phyloP scores from a whole-genome alignment of 78 protist genomes.

The Monosiga brevicollis region DNA sequence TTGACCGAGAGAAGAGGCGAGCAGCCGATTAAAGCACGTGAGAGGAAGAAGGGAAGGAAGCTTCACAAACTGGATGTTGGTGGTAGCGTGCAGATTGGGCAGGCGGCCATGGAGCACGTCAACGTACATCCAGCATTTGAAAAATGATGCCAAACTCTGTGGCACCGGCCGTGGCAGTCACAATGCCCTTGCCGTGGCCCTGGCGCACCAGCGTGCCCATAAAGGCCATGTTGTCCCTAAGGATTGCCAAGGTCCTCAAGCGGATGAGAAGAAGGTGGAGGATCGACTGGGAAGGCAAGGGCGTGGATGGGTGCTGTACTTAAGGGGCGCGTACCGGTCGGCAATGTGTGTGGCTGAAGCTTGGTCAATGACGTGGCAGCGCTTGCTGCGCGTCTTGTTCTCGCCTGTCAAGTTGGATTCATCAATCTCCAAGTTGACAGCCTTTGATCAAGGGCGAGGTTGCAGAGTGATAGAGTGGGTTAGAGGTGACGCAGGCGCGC shows the following conservation, averaged over 20 bases:
- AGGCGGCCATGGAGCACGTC: neutral
- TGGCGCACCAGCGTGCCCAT: conserved; percentile 37
- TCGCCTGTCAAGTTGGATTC: conserved; percentile 44
- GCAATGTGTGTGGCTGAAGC: neutral
- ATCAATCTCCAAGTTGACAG: conserved; percentile 18
- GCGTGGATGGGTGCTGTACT: no score
- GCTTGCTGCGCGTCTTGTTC: neutral
- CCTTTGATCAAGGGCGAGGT: neutral
- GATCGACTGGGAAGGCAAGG: no score
- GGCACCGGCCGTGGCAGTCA: conserved; percentile 66
- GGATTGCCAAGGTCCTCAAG: no score
- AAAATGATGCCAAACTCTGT: conserved; percentile 81
- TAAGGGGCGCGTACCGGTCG: no score
- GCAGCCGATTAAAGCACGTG: no score
- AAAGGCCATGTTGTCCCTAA: conserved; percentile 26
- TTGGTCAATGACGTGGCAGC: neutral
- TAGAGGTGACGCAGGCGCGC: no score
- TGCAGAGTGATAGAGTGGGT: neutral
- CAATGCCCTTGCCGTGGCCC: conserved; percentile 63
- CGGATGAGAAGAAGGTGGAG: no score
- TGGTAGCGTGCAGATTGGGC: neutral
- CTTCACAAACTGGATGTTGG: no score
- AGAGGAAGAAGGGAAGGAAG: no score
- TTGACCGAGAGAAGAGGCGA: no score
- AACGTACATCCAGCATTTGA: conserved; percentile 15